phyloP scores from a whole-genome alignment of 108 stramenopile species.

The Skeletonema potamos region DNA sequence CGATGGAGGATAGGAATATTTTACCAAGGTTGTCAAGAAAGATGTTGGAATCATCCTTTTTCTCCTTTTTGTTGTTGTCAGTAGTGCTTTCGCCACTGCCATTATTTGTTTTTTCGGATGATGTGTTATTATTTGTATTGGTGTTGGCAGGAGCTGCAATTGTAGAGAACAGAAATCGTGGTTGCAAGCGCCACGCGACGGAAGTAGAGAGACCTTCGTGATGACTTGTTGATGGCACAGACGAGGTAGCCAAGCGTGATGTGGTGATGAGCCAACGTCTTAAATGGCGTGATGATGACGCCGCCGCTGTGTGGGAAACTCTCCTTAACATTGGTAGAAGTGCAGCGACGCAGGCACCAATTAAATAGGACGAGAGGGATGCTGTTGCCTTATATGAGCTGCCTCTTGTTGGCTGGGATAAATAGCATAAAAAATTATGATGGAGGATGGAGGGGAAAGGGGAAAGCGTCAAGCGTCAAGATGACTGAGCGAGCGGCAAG shows the following conservation, averaged over 20 bases:
- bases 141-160: neutral
- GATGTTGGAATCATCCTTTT: constrained; percentile 60
- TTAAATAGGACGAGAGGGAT: no score
- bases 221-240: neutral
- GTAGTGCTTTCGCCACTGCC: constrained; percentile 6
- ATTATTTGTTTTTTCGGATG: constrained; percentile 9
- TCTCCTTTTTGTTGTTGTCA: constrained; percentile 21
- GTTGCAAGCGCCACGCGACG: neutral
- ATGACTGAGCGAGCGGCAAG: no score
- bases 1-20: constrained; percentile 65
- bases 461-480: no score
- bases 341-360: no score
- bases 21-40: constrained; percentile 88
- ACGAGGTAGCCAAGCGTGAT: neutral
- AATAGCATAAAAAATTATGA: no score
- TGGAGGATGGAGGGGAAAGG: no score
- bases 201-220: neutral
- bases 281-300: neutral
- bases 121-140: neutral
- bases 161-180: neutral
- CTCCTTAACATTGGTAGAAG: neutral
- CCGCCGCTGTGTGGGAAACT: neutral
- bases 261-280: neutral
- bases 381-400: no score
- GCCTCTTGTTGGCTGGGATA: no score